Evolutionary conservation across 306 rosid genomes (phyloP).

Genomic region (Cicer judaicum): DNA sequence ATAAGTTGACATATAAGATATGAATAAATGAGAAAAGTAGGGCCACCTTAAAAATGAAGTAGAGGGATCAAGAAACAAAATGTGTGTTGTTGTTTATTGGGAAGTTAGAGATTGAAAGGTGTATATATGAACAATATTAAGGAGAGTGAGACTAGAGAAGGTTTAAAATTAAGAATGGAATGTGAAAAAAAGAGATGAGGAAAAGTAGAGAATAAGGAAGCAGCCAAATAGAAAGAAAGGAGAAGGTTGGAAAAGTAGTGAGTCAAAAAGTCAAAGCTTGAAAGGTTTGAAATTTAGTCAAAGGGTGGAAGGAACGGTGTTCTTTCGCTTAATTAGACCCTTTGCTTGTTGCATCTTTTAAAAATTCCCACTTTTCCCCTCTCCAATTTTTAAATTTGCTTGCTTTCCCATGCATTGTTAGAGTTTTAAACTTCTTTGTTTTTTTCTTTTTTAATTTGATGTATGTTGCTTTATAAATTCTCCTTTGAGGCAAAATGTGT

Average conservation of each 20-base stretch:
- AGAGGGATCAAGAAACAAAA: slow-evolving; percentile 14
- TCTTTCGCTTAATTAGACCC: slow-evolving; percentile 16
- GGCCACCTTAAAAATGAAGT: slow-evolving; percentile 45
- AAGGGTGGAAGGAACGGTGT: slow-evolving; percentile 66
- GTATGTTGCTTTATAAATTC: too few relatives aligned
- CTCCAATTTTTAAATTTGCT: background rate
- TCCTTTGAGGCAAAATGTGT: too few relatives aligned
- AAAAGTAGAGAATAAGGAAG: slow-evolving; percentile 40
- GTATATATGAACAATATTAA: background rate
- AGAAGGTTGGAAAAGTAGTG: slow-evolving; percentile 68
- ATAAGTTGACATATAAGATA: slow-evolving; percentile 7
- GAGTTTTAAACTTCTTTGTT: too few relatives aligned
- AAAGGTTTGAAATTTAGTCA: slow-evolving; percentile 61
- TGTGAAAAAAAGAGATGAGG: slow-evolving; percentile 7
- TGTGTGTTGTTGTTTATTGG: slow-evolving; percentile 22
- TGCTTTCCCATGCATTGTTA: too few relatives aligned
- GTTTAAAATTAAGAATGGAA: background rate
- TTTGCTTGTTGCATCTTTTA: background rate
- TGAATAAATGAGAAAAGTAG: slow-evolving; percentile 2
- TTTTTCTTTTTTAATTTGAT: too few relatives aligned
- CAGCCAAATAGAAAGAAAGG: slow-evolving; percentile 35
- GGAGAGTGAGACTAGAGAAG: background rate
- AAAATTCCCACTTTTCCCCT: background rate
- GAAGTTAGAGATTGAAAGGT: slow-evolving; percentile 58
- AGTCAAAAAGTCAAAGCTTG: slow-evolving; percentile 74